Evolutionary conservation across 2,329 filamentous ascomycete species (phyloP).

Genomic region (Xylariaceae sp.): DNA sequence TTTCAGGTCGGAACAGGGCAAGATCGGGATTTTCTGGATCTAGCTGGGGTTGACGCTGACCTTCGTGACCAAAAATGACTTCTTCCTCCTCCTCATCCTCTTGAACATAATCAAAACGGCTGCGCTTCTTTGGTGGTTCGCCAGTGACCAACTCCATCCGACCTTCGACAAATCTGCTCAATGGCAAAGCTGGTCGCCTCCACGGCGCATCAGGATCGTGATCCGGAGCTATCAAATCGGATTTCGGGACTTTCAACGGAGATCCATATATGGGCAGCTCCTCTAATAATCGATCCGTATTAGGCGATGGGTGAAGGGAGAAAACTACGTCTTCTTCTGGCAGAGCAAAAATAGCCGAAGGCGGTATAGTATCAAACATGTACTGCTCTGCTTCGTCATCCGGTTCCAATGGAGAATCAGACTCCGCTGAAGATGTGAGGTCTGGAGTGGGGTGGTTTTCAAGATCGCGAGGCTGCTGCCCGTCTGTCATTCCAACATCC

Average conservation of each 20-base stretch:
- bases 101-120: constrained; percentile 76
- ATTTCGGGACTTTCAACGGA: constrained; percentile 53
- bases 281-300: constrained; percentile 70
- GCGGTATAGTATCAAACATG: constrained; percentile 49
- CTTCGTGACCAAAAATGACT: constrained; percentile 31
- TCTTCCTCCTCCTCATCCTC: constrained; percentile 57
- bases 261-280: constrained; percentile 78
- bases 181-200: constrained; percentile 72
- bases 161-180: constrained; percentile 83
- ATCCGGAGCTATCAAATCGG: constrained; percentile 54
- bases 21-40: constrained; percentile 70
- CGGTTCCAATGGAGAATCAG: constrained; percentile 49
- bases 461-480: constrained; percentile 22
- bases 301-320: constrained; percentile 67
- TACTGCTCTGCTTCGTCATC: constrained; percentile 33
- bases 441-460: constrained; percentile 61
- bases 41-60: constrained; percentile 37
- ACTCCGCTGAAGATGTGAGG: constrained; percentile 59
- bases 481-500: constrained; percentile 31
- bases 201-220: constrained; percentile 66
- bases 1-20: constrained; percentile 83
- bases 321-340: constrained; percentile 79
- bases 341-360: constrained; percentile 79
- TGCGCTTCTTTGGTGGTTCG: constrained; percentile 68
- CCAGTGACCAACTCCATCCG: constrained; percentile 67